Evolutionary conservation across 2,329 filamentous ascomycete species (phyloP).

Genomic region (Hypoxylon sp.): DNA sequence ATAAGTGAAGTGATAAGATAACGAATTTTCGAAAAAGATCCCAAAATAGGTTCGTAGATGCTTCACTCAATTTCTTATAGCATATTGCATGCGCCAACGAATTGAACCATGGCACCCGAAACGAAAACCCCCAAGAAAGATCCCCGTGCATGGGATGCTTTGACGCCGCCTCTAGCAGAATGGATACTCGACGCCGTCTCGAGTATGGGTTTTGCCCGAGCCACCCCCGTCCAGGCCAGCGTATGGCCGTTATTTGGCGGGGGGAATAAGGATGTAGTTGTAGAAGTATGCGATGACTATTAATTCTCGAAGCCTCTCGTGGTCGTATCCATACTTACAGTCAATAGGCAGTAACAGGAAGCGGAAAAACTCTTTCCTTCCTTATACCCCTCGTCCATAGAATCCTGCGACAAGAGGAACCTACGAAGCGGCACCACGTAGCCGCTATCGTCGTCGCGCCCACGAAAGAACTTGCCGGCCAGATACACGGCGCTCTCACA

Average conservation of each 20-base stretch:
- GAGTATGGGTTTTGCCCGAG: conserved; percentile 85
- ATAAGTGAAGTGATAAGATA: conserved; percentile 34
- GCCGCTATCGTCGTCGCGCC: conserved; percentile 93
- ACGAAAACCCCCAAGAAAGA: conserved; percentile 57
- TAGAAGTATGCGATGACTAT: conserved; percentile 36
- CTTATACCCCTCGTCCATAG: conserved; percentile 86
- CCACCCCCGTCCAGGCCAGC: conserved; percentile 95
- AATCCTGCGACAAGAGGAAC: conserved; percentile 81
- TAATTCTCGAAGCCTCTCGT: background rate
- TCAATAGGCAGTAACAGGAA: conserved; percentile 82
- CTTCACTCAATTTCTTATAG: conserved; percentile 4
- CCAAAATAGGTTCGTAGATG: conserved; percentile 23
- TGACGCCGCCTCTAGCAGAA: conserved; percentile 77
- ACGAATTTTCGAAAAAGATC: conserved; percentile 14
- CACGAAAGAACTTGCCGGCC: conserved; percentile 89
- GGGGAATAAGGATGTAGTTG: conserved; percentile 49
- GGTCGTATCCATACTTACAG: background rate
- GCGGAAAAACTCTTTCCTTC: conserved; percentile 90
- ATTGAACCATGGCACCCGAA: conserved; percentile 51
- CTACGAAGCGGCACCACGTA: conserved; percentile 89
- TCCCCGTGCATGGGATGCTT: conserved; percentile 71
- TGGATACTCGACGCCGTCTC: conserved; percentile 89
- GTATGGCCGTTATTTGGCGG: conserved; percentile 85
- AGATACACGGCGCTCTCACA: conserved; percentile 85
- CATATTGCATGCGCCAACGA: conserved; percentile 12